Evolutionary conservation across 2,329 filamentous ascomycete species (phyloP), one percentile per base, ranked within the genome.

Genomic region (Pestalotiopsis sp.): DNA sequence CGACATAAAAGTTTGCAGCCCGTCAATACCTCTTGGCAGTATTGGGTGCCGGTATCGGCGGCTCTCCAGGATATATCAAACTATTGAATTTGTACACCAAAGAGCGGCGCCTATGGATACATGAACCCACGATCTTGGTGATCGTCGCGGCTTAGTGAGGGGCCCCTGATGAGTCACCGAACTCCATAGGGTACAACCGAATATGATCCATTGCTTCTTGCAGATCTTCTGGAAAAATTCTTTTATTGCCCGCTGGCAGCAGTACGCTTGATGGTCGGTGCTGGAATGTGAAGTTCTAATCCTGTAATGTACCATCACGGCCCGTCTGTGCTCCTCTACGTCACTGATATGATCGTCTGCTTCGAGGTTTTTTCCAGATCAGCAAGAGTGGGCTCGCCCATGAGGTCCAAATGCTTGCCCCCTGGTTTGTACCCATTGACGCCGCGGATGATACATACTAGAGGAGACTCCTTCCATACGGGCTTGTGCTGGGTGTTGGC

Each of bases 401-500:
- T 38, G 20, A n/a, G 20, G 14, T 31, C 39, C 25, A 4, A n/a
- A 20, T 25, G 41, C 63, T 7, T 31, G 12, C 45, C 17, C 6
- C 45, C 45, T 20, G 20, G 17, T 20, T 9, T 9, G 3, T 52
- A 9, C 6, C 20, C 45, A 23, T 52, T 23, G 3, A n/a, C 17
- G 2, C 64, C 14, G 5, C 57, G 64, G 31, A 39, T 17, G 25
- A 67, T 56, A 59, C 39, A 67, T 7, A 56, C 59, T 12, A 67
- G 23, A 5, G 66, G 66, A 1, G 66, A 68, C 7, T 31, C 17
- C 66, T 68, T 65, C 66, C 66, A 68, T 6, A 65, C 60, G 4
- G 66, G 66, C 31, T n/a, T 13, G 4, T 25, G 17, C 14, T 60
- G 25, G 7, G 4, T 11, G 11, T 27, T 20, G 13, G 60, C 36